Conservation (phyloP, 495 filamentous ascomycete genomes). For the Entonaema liquescens region DNA sequence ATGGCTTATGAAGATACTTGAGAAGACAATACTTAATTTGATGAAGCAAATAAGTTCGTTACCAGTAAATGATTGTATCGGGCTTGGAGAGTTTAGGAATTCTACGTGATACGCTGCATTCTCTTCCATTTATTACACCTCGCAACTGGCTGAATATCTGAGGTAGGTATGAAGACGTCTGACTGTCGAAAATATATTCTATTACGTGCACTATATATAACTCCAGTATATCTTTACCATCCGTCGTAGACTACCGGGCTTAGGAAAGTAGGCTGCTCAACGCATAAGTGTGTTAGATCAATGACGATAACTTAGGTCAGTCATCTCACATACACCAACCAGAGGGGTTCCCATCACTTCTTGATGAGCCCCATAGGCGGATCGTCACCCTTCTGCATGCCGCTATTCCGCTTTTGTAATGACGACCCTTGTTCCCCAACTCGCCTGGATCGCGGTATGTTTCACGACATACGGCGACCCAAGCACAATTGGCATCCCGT, state of each 20-base stretch:
- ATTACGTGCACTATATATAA: no score
- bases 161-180: no score
- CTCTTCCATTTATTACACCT: not conserved
- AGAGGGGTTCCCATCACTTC: no score
- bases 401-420: slow-evolving; percentile 21
- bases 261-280: no score
- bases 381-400: slow-evolving; percentile 11
- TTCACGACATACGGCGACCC: slow-evolving; percentile 9
- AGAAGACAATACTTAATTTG: slow-evolving; percentile 22
- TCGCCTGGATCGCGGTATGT: slow-evolving; percentile 13
- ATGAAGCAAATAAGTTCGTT: not conserved
- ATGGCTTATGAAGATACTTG: slow-evolving; percentile 37
- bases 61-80: not conserved
- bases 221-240: no score
- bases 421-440: slow-evolving; percentile 5
- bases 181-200: no score
- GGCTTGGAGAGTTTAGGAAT: not conserved
- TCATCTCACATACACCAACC: no score
- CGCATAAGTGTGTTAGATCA: no score
- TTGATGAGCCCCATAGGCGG: slow-evolving; percentile 23
- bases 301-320: no score
- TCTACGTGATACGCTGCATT: not conserved
- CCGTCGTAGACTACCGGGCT: no score
- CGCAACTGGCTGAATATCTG: no score
- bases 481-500: not conserved